Percentiles rank a stretch among this genome's conserved stretches.
These are phyloP conservation scores for Phytophthora macrochlamydospora DNA, from an alignment of 352 stramenopile species.

Conservation along the genomic window DNA sequence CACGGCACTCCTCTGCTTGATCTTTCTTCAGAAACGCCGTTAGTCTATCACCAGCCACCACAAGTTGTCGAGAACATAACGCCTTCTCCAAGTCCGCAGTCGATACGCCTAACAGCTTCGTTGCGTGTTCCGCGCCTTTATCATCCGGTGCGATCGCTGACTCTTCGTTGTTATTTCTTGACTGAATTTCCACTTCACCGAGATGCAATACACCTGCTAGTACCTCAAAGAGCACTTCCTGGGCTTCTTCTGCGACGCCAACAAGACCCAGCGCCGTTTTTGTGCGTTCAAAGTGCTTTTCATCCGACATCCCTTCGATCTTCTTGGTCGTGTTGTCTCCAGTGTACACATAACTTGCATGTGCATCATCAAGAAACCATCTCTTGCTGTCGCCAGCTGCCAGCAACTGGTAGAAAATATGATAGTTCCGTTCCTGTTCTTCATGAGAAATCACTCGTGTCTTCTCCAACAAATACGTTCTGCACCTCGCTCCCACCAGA, in stretches of 20 bases:
- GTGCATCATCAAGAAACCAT: constrained; percentile 58
- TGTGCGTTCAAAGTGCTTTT: constrained; percentile 73
- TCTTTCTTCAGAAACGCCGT: constrained; percentile 82
- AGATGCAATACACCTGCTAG: constrained; percentile 95
- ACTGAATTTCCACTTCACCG: constrained; percentile 93
- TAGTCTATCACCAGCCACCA: constrained; percentile 69
- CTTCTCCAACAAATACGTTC: constrained; percentile 95
- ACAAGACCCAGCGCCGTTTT: constrained; percentile 67
- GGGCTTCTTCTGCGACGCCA: constrained; percentile 59
- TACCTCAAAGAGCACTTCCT: constrained; percentile 72
- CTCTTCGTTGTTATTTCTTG: constrained; percentile 81
- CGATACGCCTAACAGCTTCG: constrained; percentile 62
- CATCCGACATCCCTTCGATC: constrained; percentile 79
- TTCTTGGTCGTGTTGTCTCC: constrained; percentile 57
- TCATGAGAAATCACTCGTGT: constrained; percentile 83
- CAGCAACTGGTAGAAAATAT: constrained; percentile 83
- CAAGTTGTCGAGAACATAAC: constrained; percentile 85
- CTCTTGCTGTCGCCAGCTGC: constrained; percentile 34
- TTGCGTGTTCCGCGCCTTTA: constrained; percentile 41
- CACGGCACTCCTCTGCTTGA: constrained; percentile 90
- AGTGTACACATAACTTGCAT: constrained; percentile 65
- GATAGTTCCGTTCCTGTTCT: constrained; percentile 74
- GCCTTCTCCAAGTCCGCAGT: constrained; percentile 61
- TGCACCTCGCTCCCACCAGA: constrained; percentile 76
- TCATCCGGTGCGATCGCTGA: constrained; percentile 50